phyloP scores from a whole-genome alignment of 75 land plant species.

The Pseudotsuga menziesii region DNA sequence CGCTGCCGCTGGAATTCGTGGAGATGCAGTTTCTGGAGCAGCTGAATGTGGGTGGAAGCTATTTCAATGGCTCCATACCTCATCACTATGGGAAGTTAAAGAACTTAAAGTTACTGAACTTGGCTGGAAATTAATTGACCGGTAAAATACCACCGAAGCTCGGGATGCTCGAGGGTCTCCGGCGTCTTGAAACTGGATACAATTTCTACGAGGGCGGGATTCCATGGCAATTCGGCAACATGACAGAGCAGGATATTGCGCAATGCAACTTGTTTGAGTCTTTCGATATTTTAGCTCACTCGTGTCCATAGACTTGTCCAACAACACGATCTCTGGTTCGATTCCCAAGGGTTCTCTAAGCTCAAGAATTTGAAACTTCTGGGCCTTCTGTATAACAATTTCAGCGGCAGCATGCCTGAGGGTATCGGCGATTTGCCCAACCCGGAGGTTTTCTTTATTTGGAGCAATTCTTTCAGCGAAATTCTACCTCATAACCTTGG shows the following conservation, averaged over 20 bases:
- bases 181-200: no score
- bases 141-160: no score
- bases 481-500: conserved; percentile 53
- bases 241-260: conserved; percentile 43
- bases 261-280: conserved; percentile 43
- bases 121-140: no score
- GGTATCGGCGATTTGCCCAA: conserved; percentile 55
- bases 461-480: conserved; percentile 73
- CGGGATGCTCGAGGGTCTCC: no score
- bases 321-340: conserved; percentile 43
- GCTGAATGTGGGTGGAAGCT: no score
- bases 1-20: no score
- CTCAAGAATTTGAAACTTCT: conserved; percentile 34
- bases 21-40: no score
- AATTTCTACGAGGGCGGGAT: no score
- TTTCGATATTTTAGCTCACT: conserved; percentile 25
- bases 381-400: conserved; percentile 50
- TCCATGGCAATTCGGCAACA: no score
- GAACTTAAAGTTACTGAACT: no score
- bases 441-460: conserved; percentile 42
- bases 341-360: conserved; percentile 39
- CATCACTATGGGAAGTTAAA: no score
- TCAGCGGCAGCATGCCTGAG: conserved; percentile 61
- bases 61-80: no score
- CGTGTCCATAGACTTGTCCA: conserved; percentile 44